phyloP scores from a whole-genome alignment of 805 yeast species.

The Myxozyma neglecta region DNA sequence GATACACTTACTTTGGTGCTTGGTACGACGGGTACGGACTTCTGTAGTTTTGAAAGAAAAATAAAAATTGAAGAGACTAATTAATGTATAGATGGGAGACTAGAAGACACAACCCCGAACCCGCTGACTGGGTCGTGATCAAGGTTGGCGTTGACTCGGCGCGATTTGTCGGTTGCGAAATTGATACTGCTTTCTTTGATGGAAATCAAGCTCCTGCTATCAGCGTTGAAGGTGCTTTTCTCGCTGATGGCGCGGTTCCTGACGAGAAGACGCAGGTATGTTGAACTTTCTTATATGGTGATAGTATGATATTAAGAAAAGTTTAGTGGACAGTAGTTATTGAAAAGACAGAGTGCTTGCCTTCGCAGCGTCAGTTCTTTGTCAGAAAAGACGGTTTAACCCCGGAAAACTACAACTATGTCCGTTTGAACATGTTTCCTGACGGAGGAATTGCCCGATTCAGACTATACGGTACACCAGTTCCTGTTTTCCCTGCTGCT shows the following conservation, averaged over 20 bases:
- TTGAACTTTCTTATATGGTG: not conserved
- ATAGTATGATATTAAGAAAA: not conserved
- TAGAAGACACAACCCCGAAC: slow-evolving; percentile 82
- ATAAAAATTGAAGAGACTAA: not conserved
- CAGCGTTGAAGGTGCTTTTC: slow-evolving; percentile 64
- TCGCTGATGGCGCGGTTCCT: slow-evolving; percentile 40
- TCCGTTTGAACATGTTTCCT: slow-evolving; percentile 87
- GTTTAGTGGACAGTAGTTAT: slow-evolving; percentile 71
- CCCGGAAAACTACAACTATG: slow-evolving; percentile 67
- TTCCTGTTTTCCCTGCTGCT: slow-evolving; percentile 63
- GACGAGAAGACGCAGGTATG: slow-evolving; percentile 36
- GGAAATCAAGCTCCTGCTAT: slow-evolving; percentile 95
- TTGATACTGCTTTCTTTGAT: slow-evolving; percentile 90
- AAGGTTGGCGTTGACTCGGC: slow-evolving; percentile 84
- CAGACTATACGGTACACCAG: slow-evolving; percentile 80
- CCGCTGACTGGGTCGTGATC: slow-evolving; percentile 84
- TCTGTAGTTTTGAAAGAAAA: not conserved
- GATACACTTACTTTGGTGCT: slow-evolving; percentile 62
- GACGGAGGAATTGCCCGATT: slow-evolving; percentile 98
- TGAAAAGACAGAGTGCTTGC: slow-evolving; percentile 78
- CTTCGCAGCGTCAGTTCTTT: slow-evolving; percentile 82
- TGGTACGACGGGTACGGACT: slow-evolving; percentile 83
- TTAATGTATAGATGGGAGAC: slow-evolving; percentile 72
- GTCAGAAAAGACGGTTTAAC: slow-evolving; percentile 58
- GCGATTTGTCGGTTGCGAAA: slow-evolving; percentile 73